Evolutionary conservation across 2,329 filamentous ascomycete species (phyloP), one percentile per base, ranked within the genome.

Genomic region (Cytospora paraplurivora): DNA sequence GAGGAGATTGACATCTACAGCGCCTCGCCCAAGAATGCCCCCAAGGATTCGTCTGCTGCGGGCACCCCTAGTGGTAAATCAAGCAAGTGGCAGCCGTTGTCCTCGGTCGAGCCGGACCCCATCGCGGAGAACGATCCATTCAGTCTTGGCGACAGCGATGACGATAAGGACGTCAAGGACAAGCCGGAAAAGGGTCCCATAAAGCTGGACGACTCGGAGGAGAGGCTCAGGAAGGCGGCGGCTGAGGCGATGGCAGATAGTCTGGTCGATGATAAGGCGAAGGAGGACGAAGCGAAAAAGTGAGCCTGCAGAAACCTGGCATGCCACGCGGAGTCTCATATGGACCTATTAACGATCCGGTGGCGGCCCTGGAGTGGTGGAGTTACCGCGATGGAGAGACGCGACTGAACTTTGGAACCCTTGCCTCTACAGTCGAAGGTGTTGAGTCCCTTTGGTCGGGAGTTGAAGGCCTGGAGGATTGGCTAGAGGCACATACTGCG

Each of bases 31-130:
- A 81, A 74, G 74, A 78, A 79, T 59, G 81, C 76, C 34, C 80
- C 79, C 68, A 87, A 82, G 76, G 86, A 82, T 72, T 76, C 59
- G 52, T 33, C 69, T 65, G 54, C 58, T 32, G 71, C 74, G 35
- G 72, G 77, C 38, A 73, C 73, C 27, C 72, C 77, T 51, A 71
- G 71, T 32, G 77, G 79, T 68, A 95, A 93, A 78, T 77, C 85
- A 53, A 97, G 93, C 84, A 99, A 99, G 79, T 99, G 95, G 95
- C 94, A 99, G 76, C 94, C 95, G 11, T 80, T 99, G 70, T 92
- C 93, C 13, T 84, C 89, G 0, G 87, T 97, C 15, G 91, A 96
- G 68, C 92, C 93, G 1, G 89, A 86, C 67, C 93, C 94, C 15
- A 90, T 97, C 66, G 83, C 85, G 19, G 93, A 98, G 69, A 94